Evolutionary conservation across 225 moss, liverwort and hornwort genomes (phyloP).

Genomic region (Physcomitrellopsis africana): DNA sequence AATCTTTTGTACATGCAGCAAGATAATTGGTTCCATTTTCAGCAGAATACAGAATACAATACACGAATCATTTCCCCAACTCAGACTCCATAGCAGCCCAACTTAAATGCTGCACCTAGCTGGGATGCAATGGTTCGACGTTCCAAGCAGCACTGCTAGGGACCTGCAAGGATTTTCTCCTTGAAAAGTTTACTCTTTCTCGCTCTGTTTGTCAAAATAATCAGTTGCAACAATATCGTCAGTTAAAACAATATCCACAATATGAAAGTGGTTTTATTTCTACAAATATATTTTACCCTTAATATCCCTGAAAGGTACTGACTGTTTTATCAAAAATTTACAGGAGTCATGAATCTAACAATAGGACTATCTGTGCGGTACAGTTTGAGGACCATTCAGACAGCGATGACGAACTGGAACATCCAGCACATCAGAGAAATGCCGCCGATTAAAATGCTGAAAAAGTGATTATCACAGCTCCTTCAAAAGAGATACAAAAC

Average conservation of each 20-base stretch:
- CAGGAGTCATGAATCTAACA: background rate
- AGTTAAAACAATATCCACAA: conserved; percentile 22
- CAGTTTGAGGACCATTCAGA: background rate
- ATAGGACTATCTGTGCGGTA: background rate
- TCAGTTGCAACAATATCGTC: conserved; percentile 29
- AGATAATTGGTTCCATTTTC: too few relatives aligned
- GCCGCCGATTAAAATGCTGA: background rate
- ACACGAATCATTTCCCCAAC: conserved; percentile 21
- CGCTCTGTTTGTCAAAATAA: conserved; percentile 34
- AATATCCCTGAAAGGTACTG: background rate
- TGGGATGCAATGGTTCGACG: conserved; percentile 33
- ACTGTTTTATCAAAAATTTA: background rate
- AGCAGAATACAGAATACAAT: conserved; percentile 9
- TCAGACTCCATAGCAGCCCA: conserved; percentile 25
- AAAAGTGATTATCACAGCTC: conserved; percentile 2
- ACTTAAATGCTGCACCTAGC: conserved; percentile 29
- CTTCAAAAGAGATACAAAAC: background rate
- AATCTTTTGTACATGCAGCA: background rate
- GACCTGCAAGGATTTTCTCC: conserved; percentile 9
- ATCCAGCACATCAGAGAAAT: background rate
- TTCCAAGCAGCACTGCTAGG: conserved; percentile 5
- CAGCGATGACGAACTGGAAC: conserved; percentile 1
- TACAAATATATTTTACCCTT: background rate
- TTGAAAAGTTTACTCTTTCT: background rate
- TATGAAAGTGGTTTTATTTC: background rate